Conservation (phyloP, 1,139 yeast species). For the Geotrichum phurueaensis region DNA sequence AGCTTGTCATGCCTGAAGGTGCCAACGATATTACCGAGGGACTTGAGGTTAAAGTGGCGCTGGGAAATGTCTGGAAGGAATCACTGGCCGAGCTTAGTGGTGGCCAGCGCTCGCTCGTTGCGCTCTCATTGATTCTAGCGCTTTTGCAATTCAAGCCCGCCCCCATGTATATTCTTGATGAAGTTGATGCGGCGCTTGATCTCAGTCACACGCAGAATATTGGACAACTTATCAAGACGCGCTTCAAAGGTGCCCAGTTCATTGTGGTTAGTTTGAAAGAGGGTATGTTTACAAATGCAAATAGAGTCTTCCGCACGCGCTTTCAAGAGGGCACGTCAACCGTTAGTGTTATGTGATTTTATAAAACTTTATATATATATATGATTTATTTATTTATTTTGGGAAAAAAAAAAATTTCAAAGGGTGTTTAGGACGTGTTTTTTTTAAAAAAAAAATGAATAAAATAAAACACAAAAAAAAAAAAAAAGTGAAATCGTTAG, state of each 20-base stretch:
- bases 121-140: constrained; percentile 84
- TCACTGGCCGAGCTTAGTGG: constrained; percentile 93
- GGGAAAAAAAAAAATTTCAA: not conserved
- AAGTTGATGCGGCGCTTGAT: constrained; percentile 97
- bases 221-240: constrained; percentile 89
- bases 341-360: constrained; percentile 40
- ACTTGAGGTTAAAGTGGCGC: constrained; percentile 79
- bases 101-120: constrained; percentile 92
- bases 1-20: constrained; percentile 73
- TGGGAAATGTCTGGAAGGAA: constrained; percentile 94
- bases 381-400: not conserved
- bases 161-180: constrained; percentile 95
- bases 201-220: constrained; percentile 95
- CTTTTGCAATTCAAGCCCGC: constrained; percentile 92
- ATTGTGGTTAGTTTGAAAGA: constrained; percentile 95
- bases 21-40: constrained; percentile 78
- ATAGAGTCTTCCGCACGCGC: constrained; percentile 84
- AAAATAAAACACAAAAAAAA: too few species aligned
- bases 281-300: constrained; percentile 97
- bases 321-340: constrained; percentile 97
- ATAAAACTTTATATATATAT: not conserved
- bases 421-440: too few species aligned
- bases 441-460: too few species aligned
- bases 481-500: too few species aligned
- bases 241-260: constrained; percentile 93